phyloP scores from a whole-genome alignment of 352 stramenopile genomes.

The Pythium grandisporangium region DNA sequence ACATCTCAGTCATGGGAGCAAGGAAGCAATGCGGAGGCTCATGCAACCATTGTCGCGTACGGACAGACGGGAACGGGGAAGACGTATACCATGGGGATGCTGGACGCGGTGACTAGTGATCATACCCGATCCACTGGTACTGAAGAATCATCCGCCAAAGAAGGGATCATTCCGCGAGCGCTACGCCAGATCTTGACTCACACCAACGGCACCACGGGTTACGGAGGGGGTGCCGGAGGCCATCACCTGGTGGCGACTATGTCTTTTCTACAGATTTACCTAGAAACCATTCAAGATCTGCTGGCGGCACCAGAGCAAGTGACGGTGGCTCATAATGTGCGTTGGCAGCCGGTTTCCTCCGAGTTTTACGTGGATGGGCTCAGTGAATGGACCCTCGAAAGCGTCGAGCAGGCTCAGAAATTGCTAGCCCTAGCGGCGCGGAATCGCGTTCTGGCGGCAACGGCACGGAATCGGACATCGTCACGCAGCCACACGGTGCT shows the following conservation, averaged over 20 bases:
- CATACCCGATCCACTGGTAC: too few relatives aligned
- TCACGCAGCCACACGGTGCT: constrained; percentile 65
- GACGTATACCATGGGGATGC: constrained; percentile 73
- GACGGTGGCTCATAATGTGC: constrained; percentile 29
- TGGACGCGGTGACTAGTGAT: too few relatives aligned
- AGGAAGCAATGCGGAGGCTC: constrained; percentile 5
- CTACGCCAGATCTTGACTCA: constrained; percentile 40
- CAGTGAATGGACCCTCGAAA: constrained; percentile 36
- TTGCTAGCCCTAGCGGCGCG: constrained; percentile 33
- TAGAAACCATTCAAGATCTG: constrained; percentile 65
- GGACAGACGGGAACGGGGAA: constrained; percentile 70
- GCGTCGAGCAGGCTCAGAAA: constrained; percentile 31
- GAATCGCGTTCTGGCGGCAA: constrained; percentile 48
- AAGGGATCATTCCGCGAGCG: constrained; percentile 57
- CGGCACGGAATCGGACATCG: constrained; percentile 52
- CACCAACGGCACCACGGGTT: constrained; percentile 7
- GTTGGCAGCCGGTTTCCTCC: constrained; percentile 22
- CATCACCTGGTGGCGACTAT: constrained; percentile 20
- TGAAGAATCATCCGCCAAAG: constrained; percentile 15
- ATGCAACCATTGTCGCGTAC: constrained; percentile 55
- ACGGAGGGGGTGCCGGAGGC: neutral
- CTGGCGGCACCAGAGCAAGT: constrained; percentile 8
- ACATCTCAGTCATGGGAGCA: constrained; percentile 5
- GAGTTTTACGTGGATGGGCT: constrained; percentile 56
- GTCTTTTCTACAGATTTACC: constrained; percentile 69